Evolutionary conservation across 495 filamentous ascomycete species (phyloP).

Genomic region (Annulohypoxylon bovei): DNA sequence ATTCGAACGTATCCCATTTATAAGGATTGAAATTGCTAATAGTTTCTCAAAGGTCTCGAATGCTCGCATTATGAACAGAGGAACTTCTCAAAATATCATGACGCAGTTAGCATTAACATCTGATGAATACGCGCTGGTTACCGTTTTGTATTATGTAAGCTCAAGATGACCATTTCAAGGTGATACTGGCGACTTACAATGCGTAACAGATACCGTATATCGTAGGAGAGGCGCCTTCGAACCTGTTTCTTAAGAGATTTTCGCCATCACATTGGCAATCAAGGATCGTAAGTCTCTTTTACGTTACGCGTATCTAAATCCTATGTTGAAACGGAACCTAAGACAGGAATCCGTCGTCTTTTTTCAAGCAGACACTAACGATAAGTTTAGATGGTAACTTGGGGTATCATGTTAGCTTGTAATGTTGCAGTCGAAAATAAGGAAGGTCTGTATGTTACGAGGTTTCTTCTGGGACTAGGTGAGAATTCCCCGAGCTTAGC

Average conservation of each 20-base stretch:
- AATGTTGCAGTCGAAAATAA: constrained; percentile 51
- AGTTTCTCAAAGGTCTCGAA: constrained; percentile 47
- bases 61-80: constrained; percentile 53
- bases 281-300: constrained; percentile 41
- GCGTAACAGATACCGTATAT: constrained; percentile 57
- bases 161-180: background rate
- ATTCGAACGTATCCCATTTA: background rate
- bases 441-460: constrained; percentile 48
- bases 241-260: constrained; percentile 52
- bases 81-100: constrained; percentile 56
- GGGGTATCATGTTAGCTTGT: constrained; percentile 50
- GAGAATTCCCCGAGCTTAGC: background rate
- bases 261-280: constrained; percentile 54
- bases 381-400: constrained; percentile 41
- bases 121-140: constrained; percentile 47
- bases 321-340: background rate
- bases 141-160: constrained; percentile 47
- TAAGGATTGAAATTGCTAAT: background rate
- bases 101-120: constrained; percentile 52
- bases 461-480: constrained; percentile 53
- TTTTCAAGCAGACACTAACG: constrained; percentile 5
- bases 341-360: background rate
- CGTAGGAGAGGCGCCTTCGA: constrained; percentile 56
- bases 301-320: background rate
- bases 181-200: constrained; percentile 28